These are phyloP conservation scores for Fistulinella staudtii DNA, from an alignment of 1,284 basidiomycete genomes.

Conservation along the genomic window DNA sequence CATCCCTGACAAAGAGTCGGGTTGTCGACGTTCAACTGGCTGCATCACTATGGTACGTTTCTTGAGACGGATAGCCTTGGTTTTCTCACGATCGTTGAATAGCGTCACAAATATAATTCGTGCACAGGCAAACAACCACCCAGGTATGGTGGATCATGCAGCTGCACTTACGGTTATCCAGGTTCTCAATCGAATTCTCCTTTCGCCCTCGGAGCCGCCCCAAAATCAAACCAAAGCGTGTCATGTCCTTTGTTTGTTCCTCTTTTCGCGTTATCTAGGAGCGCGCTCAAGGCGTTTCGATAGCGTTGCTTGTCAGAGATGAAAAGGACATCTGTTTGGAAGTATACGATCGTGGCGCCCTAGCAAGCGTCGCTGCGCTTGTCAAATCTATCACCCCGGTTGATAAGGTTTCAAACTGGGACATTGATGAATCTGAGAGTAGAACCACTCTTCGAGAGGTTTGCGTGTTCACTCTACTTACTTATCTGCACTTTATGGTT, in stretches of 20 bases:
- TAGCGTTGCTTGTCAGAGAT: conserved; percentile 72
- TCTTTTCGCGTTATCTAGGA: background rate
- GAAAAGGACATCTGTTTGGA: conserved; percentile 60
- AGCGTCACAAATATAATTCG: conserved; percentile 61
- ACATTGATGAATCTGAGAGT: conserved; percentile 63
- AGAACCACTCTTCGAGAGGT: conserved; percentile 64
- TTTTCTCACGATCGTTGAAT: background rate
- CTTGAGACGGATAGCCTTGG: background rate
- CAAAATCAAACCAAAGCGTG: conserved; percentile 57
- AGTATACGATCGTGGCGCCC: conserved; percentile 60
- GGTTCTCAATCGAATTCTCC: conserved; percentile 56
- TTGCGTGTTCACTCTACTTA: conserved; percentile 13
- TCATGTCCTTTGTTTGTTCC: conserved; percentile 60
- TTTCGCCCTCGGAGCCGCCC: conserved; percentile 39
- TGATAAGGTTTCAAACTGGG: conserved; percentile 39
- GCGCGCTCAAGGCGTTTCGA: background rate
- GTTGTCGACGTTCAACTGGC: conserved; percentile 59
- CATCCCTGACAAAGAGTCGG: conserved; percentile 53
- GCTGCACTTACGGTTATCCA: conserved; percentile 56
- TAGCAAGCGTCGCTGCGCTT: conserved; percentile 46
- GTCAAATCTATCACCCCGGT: conserved; percentile 51
- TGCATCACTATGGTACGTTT: conserved; percentile 59
- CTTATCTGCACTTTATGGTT: conserved; percentile 1
- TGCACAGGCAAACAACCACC: conserved; percentile 33
- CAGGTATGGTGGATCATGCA: conserved; percentile 38